phyloP scores from a whole-genome alignment of 495 filamentous ascomycete genomes.

The Penicillium maclennaniae region DNA sequence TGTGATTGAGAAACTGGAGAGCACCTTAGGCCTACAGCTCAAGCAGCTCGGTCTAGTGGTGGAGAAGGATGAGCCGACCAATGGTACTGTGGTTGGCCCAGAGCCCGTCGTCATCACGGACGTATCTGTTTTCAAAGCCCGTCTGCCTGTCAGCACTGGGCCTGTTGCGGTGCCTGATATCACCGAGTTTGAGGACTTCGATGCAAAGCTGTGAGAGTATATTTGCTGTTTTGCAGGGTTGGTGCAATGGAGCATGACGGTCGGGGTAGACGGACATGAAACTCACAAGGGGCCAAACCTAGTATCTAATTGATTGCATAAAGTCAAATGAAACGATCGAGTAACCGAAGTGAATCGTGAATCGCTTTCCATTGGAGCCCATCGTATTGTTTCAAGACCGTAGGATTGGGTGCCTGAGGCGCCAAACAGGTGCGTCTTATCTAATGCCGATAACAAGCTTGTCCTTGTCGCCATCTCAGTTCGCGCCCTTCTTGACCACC shows the following conservation, averaged over 20 bases:
- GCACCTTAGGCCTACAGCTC: constrained; percentile 35
- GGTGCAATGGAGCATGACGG: constrained; percentile 1
- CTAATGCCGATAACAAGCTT: constrained; percentile 19
- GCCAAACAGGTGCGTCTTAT: no score
- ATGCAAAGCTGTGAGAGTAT: constrained; percentile 61
- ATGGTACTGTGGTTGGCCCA: constrained; percentile 23
- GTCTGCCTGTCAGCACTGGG: constrained; percentile 62
- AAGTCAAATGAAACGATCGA: background rate
- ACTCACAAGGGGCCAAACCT: background rate
- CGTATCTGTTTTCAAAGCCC: constrained; percentile 72
- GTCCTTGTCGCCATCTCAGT: background rate
- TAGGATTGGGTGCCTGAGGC: no score
- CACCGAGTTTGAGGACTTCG: constrained; percentile 76
- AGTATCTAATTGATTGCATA: background rate
- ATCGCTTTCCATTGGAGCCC: no score
- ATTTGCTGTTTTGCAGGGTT: constrained; percentile 3
- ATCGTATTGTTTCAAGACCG: no score
- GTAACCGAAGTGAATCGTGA: background rate
- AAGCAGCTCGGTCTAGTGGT: constrained; percentile 38
- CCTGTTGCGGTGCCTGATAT: constrained; percentile 69
- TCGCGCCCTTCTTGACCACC: constrained; percentile 3
- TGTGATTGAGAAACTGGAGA: constrained; percentile 44
- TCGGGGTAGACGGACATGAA: constrained; percentile 6
- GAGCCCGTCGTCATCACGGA: constrained; percentile 59
- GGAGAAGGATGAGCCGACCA: constrained; percentile 29